A percentile compares a stretch with the other conserved stretches of the same genome.
Evolutionary conservation across 495 filamentous ascomycete species (phyloP).

Genomic region (Elaphomyces granulatus): DNA sequence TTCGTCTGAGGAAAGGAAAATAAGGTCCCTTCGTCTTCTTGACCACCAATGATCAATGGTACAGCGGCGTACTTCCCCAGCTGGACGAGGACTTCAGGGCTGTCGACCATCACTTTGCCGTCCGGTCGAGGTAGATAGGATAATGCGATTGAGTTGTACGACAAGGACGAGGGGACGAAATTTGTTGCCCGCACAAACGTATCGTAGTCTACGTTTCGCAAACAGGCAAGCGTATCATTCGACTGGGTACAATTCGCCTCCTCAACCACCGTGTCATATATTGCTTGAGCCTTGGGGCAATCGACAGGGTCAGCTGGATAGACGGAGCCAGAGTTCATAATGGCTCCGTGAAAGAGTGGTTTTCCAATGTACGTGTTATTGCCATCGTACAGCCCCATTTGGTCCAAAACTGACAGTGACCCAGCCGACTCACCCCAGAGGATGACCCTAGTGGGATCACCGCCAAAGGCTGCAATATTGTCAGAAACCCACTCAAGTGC

Average conservation of each 20-base stretch:
- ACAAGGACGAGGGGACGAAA: slow-evolving; percentile 41
- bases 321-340: slow-evolving; percentile 31
- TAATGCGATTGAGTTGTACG: slow-evolving; percentile 47
- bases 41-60: slow-evolving; percentile 35
- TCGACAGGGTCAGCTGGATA: no score
- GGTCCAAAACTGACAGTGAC: slow-evolving; percentile 30
- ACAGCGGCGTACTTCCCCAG: slow-evolving; percentile 32
- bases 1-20: slow-evolving; percentile 50
- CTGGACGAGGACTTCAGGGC: slow-evolving; percentile 14
- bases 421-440: slow-evolving; percentile 50
- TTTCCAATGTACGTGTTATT: slow-evolving; percentile 30
- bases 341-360: slow-evolving; percentile 40
- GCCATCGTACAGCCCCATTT: slow-evolving; percentile 31
- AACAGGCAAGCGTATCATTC: slow-evolving; percentile 20
- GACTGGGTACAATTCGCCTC: slow-evolving; percentile 16
- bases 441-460: slow-evolving; percentile 43
- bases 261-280: slow-evolving; percentile 24
- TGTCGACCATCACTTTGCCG: slow-evolving; percentile 32
- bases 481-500: slow-evolving; percentile 47
- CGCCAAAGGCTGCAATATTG: slow-evolving; percentile 40
- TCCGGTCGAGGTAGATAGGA: slow-evolving; percentile 53
- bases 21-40: slow-evolving; percentile 37
- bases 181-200: slow-evolving; percentile 23
- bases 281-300: slow-evolving; percentile 15
- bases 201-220: slow-evolving; percentile 20